A percentile compares a stretch with the other conserved stretches of the same genome.
Evolutionary conservation across 2,329 filamentous ascomycete genomes (phyloP).

Genomic region (Ascochyta pisi): DNA sequence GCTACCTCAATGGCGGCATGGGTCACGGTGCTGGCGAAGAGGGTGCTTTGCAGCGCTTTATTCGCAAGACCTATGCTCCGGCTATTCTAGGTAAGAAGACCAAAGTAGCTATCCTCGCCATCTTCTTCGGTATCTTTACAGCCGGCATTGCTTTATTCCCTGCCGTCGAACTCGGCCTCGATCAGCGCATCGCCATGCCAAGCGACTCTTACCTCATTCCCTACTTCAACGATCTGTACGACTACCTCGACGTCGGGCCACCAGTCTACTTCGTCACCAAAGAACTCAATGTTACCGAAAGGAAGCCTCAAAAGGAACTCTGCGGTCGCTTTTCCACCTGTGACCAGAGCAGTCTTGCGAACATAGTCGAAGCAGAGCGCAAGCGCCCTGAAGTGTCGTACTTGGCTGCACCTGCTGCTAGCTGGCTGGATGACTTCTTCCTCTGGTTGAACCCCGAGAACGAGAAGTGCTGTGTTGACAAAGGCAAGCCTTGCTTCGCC

Average conservation of each 20-base stretch:
- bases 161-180: slow-evolving; percentile 82
- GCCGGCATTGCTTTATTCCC: slow-evolving; percentile 85
- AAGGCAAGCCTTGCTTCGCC: slow-evolving; percentile 76
- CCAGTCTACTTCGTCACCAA: slow-evolving; percentile 96
- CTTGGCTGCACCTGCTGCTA: slow-evolving; percentile 85
- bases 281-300: slow-evolving; percentile 77
- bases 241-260: slow-evolving; percentile 88
- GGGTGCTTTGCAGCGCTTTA: slow-evolving; percentile 82
- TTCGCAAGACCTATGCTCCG: slow-evolving; percentile 88
- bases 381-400: slow-evolving; percentile 89
- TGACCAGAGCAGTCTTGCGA: slow-evolving; percentile 80
- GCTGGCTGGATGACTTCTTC: slow-evolving; percentile 97
- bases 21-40: slow-evolving; percentile 82
- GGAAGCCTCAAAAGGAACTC: slow-evolving; percentile 79
- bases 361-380: slow-evolving; percentile 91
- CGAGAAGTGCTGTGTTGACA: slow-evolving; percentile 71
- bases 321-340: slow-evolving; percentile 93
- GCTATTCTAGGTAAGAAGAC: slow-evolving; percentile 78
- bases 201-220: slow-evolving; percentile 93
- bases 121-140: slow-evolving; percentile 89
- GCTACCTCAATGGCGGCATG: slow-evolving; percentile 68
- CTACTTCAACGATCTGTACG: slow-evolving; percentile 95
- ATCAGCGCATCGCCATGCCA: slow-evolving; percentile 93
- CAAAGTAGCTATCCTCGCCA: slow-evolving; percentile 75
- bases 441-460: slow-evolving; percentile 85